These are phyloP conservation scores for Verticillium isaacii DNA, from an alignment of 2,329 filamentous ascomycete genomes.

Conservation along the genomic window DNA sequence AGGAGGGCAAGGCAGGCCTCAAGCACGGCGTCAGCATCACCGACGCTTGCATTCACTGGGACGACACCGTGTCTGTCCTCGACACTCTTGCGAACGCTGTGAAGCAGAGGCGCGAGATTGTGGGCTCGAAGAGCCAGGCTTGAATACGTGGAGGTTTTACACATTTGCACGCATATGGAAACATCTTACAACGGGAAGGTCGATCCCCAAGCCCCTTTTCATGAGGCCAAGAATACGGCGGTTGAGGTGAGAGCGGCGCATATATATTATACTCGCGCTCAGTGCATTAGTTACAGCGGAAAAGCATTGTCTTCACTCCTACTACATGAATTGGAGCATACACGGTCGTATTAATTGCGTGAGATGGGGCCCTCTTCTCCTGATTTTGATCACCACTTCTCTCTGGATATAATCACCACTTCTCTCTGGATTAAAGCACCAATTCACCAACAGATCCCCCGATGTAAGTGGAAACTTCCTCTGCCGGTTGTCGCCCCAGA, in stretches of 20 bases:
- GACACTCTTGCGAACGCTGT: slow-evolving; percentile 76
- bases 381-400: too few species aligned
- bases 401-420: too few species aligned
- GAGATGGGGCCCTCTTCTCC: too few species aligned
- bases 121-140: slow-evolving; percentile 9
- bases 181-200: background rate
- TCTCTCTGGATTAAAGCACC: too few species aligned
- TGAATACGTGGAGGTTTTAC: background rate
- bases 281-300: background rate
- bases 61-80: slow-evolving; percentile 78
- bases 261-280: background rate
- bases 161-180: too few species aligned
- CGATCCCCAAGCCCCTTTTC: background rate
- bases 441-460: too few species aligned
- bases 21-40: slow-evolving; percentile 96
- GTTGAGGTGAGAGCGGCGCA: background rate
- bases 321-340: too few species aligned
- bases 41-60: slow-evolving; percentile 94
- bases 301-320: background rate
- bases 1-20: slow-evolving; percentile 77
- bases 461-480: too few species aligned
- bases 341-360: too few species aligned
- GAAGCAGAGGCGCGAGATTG: slow-evolving; percentile 59
- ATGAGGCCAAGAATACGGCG: background rate
- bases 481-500: background rate